These are phyloP conservation scores for Neofusicoccum parvum DNA, from an alignment of 2,329 filamentous ascomycete species.

Conservation along the genomic window DNA sequence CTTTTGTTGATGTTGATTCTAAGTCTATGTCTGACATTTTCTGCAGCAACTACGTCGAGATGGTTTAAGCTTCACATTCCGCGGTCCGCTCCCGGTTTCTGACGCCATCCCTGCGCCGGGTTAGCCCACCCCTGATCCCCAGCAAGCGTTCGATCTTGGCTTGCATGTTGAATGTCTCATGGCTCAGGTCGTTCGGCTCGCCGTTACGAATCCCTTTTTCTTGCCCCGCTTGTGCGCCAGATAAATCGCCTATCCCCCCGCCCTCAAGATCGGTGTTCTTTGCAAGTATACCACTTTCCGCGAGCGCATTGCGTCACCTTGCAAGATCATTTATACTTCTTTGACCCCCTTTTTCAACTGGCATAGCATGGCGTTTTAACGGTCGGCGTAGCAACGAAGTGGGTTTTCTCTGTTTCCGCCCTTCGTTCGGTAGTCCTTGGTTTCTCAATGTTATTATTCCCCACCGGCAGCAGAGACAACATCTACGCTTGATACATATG, in stretches of 20 bases:
- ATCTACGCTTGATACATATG: background rate
- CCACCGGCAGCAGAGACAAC: slow-evolving; percentile 5
- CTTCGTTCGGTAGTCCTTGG: slow-evolving; percentile 6
- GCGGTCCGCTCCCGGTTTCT: background rate
- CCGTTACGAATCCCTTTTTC: background rate
- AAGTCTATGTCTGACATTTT: slow-evolving; percentile 13
- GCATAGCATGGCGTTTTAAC: slow-evolving; percentile 19
- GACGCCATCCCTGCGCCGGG: background rate
- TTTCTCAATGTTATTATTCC: background rate
- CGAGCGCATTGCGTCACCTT: background rate
- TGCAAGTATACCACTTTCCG: slow-evolving; percentile 15
- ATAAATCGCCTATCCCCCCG: background rate
- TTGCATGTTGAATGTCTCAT: background rate
- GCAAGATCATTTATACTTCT: background rate
- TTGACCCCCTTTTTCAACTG: background rate
- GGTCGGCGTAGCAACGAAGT: slow-evolving; percentile 10
- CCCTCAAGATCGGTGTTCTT: slow-evolving; percentile 3
- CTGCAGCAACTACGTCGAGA: slow-evolving; percentile 45
- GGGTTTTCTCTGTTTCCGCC: background rate
- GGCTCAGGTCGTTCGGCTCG: background rate
- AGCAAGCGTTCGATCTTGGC: background rate
- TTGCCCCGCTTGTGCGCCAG: background rate
- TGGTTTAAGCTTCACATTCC: slow-evolving; percentile 27
- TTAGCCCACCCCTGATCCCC: background rate
- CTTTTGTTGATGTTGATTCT: slow-evolving; percentile 1